Evolutionary conservation across 768 basidiomycete genomes (phyloP), one percentile per base, ranked within the genome.

Genomic region (Cyclocybe cylindracea): DNA sequence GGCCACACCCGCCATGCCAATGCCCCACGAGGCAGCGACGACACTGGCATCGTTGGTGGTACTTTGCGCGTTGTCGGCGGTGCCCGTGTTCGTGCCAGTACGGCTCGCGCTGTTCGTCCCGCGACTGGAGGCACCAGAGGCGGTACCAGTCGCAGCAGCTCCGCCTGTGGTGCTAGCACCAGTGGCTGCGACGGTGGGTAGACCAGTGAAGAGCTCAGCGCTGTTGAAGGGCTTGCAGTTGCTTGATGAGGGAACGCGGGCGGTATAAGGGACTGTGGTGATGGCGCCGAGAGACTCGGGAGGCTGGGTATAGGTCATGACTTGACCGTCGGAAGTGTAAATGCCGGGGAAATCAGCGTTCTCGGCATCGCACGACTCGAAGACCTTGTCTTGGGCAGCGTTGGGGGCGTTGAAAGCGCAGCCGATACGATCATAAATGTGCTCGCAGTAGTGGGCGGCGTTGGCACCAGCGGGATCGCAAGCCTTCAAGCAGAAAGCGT

Each of bases 371-470:
- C 89, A 91, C 10, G 72, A 66, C 54, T 82, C 79, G 67, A 88
- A 92, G 1, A 71, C 70, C 36, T 77, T 78, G 41, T 84, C 71
- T 46, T 76, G 61, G 45, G 86, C 85, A 31, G 71, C 65, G 67
- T 79, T 83, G 18, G 89, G 89, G 14, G 78, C 85, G 64, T 90
- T 91, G 72, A 82, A 90, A 9, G 56, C 59, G 56, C 86, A 85
- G 3, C 91, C 91, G 46, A 90, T 84, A 56, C 85, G 86, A 61
- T 90, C 88, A 46, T 72, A 85, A 54, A 81, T 76, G 75, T 93
- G 86, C 62, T 89, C 73, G 72, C 90, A 92, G 61, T 67, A 79
- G 19, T 72, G 65, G 3, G 74, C 71, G 2, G 78, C 75, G 57
- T 83, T 76, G 33, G 78, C 59, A 10, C 71, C 71, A 2, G 66